phyloP scores from a whole-genome alignment of 192 early-diverging fungal genomes.

The Coemansia sp. region DNA sequence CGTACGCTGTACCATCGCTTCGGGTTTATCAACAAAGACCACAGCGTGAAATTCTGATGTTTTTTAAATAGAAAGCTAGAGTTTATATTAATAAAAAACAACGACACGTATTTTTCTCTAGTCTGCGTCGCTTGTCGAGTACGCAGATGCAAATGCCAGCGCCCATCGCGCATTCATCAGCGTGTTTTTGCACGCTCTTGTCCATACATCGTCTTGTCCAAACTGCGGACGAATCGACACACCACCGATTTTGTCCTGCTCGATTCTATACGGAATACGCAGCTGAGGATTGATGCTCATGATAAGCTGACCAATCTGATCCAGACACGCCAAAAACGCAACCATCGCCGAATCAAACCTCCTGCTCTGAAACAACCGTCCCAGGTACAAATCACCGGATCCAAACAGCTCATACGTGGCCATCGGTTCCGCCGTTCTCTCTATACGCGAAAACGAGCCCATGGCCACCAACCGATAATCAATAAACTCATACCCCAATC shows the following conservation, averaged over 20 bases:
- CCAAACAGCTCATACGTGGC: constrained; percentile 83
- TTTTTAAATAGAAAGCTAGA: background rate
- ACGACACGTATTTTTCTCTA: background rate
- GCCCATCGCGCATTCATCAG: constrained; percentile 90
- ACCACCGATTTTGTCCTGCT: constrained; percentile 87
- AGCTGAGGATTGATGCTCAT: constrained; percentile 71
- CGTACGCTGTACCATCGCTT: constrained; percentile 55
- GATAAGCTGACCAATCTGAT: constrained; percentile 83
- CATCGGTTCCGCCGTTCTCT: constrained; percentile 73
- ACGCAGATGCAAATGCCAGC: constrained; percentile 68
- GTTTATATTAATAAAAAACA: no score
- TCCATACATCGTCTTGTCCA: constrained; percentile 91
- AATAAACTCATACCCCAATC: constrained; percentile 79
- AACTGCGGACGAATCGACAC: constrained; percentile 82
- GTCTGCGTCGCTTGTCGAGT: constrained; percentile 2
- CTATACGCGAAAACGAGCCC: constrained; percentile 89
- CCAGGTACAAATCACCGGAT: constrained; percentile 76
- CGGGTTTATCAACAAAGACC: constrained; percentile 25
- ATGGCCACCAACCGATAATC: constrained; percentile 84
- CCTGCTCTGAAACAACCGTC: constrained; percentile 76
- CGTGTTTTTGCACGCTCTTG: constrained; percentile 83
- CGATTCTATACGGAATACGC: constrained; percentile 84
- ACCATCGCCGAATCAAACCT: constrained; percentile 88
- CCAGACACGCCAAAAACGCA: constrained; percentile 85
- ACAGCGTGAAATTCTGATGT: constrained; percentile 10